A percentile compares a stretch with the other conserved stretches of the same genome.
phyloP scores from a whole-genome alignment of 2,329 filamentous ascomycete species.

The Aspergillus carbonarius region DNA sequence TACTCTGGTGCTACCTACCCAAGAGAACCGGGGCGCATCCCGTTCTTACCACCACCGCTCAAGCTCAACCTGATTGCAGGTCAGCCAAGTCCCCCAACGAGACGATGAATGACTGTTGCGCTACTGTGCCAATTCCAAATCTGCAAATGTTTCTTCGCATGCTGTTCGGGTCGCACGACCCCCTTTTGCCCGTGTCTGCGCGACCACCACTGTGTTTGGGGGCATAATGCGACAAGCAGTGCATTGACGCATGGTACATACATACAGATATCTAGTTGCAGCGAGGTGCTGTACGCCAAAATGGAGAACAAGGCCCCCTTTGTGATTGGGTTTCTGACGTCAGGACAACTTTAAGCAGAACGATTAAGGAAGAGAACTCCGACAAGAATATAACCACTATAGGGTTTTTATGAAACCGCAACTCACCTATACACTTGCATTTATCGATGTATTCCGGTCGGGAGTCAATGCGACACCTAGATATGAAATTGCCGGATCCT shows the following conservation, averaged over 20 bases:
- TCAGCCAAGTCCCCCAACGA: background rate
- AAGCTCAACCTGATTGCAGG: background rate
- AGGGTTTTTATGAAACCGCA: too few relatives aligned
- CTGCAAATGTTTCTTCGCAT: constrained; percentile 15
- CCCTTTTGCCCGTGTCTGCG: constrained; percentile 8
- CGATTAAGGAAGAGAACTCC: background rate
- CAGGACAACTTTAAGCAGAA: constrained; percentile 50
- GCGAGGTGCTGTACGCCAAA: constrained; percentile 73
- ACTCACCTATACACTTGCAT: background rate
- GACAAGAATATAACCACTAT: background rate
- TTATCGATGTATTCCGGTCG: background rate
- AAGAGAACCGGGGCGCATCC: too few relatives aligned
- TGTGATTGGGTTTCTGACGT: constrained; percentile 68
- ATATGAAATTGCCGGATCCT: constrained; percentile 42
- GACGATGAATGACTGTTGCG: too few relatives aligned
- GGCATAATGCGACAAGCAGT: too few relatives aligned
- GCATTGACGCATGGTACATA: too few relatives aligned
- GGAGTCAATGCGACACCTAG: constrained; percentile 5
- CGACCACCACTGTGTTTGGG: too few relatives aligned
- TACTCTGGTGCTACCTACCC: too few relatives aligned
- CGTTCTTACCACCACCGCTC: background rate
- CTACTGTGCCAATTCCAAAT: constrained; percentile 15
- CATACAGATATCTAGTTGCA: constrained; percentile 59
- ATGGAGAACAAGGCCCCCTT: constrained; percentile 75
- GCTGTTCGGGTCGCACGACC: constrained; percentile 8